Percentiles rank a stretch among this genome's conserved stretches.
phyloP scores from a whole-genome alignment of 768 basidiomycete species.

The Multifurca ochricompacta region DNA sequence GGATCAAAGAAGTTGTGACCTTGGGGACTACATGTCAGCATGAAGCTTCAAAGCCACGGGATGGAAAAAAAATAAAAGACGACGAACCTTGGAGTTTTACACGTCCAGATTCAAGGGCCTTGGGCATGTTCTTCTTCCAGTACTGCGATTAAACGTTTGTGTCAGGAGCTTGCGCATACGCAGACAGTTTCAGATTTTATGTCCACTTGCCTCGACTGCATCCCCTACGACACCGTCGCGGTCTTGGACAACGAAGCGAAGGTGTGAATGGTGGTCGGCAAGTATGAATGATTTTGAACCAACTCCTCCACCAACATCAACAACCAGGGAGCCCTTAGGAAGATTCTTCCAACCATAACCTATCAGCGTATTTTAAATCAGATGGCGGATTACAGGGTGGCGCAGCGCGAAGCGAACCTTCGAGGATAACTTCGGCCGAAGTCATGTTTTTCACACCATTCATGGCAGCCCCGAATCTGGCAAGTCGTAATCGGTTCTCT shows the following conservation, averaged over 20 bases:
- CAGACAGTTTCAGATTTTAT: background rate
- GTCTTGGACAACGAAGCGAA: conserved; percentile 29
- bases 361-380: conserved; percentile 8
- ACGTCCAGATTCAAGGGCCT: conserved; percentile 21
- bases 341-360: conserved; percentile 28
- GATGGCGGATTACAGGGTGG: background rate
- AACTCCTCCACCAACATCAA: conserved; percentile 32
- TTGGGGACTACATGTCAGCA: background rate
- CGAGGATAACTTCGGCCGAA: background rate
- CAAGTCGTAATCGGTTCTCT: background rate
- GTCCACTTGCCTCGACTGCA: conserved; percentile 19
- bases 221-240: conserved; percentile 23
- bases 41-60: background rate
- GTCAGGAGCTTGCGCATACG: background rate
- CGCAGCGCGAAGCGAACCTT: background rate
- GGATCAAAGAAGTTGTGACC: conserved; percentile 26
- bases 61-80: background rate
- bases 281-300: conserved; percentile 25
- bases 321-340: conserved; percentile 22
- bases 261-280: conserved; percentile 21
- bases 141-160: background rate
- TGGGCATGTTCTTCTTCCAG: conserved; percentile 24
- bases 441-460: conserved; percentile 6
- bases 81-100: conserved; percentile 23
- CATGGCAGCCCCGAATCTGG: conserved; percentile 10